phyloP scores from a whole-genome alignment of 768 basidiomycete genomes.

The Punctularia strigosozonata region DNA sequence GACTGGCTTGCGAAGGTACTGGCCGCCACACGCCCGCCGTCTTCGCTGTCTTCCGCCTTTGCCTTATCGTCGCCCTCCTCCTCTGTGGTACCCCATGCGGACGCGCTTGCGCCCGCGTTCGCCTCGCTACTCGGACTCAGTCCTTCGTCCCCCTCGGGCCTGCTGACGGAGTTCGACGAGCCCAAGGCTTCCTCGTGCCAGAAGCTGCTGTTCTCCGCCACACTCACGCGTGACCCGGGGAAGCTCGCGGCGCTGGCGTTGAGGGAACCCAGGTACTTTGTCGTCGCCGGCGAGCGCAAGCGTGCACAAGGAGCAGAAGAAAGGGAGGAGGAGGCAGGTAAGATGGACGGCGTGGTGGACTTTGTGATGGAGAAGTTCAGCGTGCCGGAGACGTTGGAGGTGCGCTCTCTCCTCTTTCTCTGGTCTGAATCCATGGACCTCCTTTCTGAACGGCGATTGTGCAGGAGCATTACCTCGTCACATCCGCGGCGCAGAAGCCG shows the following conservation, averaged over 20 bases:
- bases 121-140: too few relatives aligned
- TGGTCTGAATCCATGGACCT: too few relatives aligned
- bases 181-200: slow-evolving; percentile 62
- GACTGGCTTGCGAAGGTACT: slow-evolving; percentile 86
- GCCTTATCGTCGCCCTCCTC: slow-evolving; percentile 1
- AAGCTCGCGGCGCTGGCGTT: slow-evolving; percentile 78
- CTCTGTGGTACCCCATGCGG: slow-evolving; percentile 30
- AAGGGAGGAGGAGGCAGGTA: too few relatives aligned
- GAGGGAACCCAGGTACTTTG: slow-evolving; percentile 74
- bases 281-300: too few relatives aligned
- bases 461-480: slow-evolving; percentile 83
- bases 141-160: too few relatives aligned
- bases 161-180: slow-evolving; percentile 36
- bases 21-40: slow-evolving; percentile 47
- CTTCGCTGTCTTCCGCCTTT: background rate
- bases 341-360: slow-evolving; percentile 30
- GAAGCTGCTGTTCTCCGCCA: slow-evolving; percentile 93
- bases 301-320: slow-evolving; percentile 19
- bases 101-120: slow-evolving; percentile 59
- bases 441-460: too few relatives aligned
- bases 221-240: slow-evolving; percentile 88
- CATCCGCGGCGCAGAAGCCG: slow-evolving; percentile 72
- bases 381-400: slow-evolving; percentile 69
- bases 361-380: slow-evolving; percentile 66
- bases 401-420: slow-evolving; percentile 25